A percentile compares a stretch with the other conserved stretches of the same genome.
phyloP scores from a whole-genome alignment of 164 flowering plant species.

The Protea cynaroides region DNA sequence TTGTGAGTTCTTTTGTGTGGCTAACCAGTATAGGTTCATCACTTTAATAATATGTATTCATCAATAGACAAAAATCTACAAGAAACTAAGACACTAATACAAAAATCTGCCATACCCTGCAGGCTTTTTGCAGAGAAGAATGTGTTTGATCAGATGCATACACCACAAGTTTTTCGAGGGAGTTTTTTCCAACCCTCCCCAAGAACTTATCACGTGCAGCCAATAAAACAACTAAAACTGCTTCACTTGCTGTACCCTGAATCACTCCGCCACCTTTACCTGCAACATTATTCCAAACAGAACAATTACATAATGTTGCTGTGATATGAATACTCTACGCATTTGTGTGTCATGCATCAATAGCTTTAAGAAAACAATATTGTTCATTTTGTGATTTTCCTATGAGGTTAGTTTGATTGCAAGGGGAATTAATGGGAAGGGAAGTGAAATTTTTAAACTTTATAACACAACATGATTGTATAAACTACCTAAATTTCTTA shows the following conservation, averaged over 20 bases:
- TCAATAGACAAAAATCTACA: neutral
- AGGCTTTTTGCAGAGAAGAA: conserved; percentile 75
- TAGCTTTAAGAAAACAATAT: no score
- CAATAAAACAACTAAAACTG: conserved; percentile 67
- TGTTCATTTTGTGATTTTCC: no score
- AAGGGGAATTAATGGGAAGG: no score
- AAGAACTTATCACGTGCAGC: conserved; percentile 81
- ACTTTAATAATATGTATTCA: neutral
- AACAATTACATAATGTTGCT: neutral
- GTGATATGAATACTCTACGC: neutral
- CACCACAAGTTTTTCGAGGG: conserved; percentile 68
- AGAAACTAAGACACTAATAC: neutral
- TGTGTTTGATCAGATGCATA: conserved; percentile 90
- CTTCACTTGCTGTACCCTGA: conserved; percentile 97
- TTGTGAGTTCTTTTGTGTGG: neutral
- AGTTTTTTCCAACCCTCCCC: conserved; percentile 50
- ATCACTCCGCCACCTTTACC: conserved; percentile 97
- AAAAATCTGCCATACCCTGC: conserved; percentile 46
- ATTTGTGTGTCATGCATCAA: no score
- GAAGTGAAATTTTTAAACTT: no score
- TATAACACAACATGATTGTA: no score
- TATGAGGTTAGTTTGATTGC: no score
- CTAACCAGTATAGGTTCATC: neutral
- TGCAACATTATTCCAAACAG: conserved; percentile 20
- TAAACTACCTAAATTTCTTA: no score